A percentile compares a stretch with the other conserved stretches of the same genome.
Evolutionary conservation across 768 basidiomycete species (phyloP).

Genomic region (Tulasnella sp.): DNA sequence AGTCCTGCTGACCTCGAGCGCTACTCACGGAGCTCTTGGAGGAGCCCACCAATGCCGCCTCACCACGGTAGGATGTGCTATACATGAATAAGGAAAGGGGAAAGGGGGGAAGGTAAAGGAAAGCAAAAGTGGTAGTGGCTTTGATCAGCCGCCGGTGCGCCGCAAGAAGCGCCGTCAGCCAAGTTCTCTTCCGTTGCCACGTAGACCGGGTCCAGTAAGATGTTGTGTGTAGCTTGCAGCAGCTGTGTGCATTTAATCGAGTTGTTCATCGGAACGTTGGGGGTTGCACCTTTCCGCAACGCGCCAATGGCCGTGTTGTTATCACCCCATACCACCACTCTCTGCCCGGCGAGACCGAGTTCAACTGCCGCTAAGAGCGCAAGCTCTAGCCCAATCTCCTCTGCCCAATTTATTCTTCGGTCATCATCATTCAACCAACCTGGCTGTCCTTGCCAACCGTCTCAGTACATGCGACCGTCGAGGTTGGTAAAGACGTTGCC

Average conservation of each 20-base stretch:
- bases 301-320: conserved; percentile 1
- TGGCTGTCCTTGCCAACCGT: background rate
- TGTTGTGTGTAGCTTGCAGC: background rate
- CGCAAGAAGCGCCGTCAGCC: background rate
- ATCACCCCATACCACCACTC: background rate
- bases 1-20: background rate
- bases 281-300: background rate
- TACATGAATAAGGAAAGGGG: background rate
- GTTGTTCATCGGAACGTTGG: background rate
- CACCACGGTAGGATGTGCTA: background rate
- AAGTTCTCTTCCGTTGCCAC: background rate
- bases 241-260: background rate
- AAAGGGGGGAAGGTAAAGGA: background rate
- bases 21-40: background rate
- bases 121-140: background rate
- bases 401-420: background rate
- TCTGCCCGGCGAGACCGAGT: background rate
- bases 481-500: background rate
- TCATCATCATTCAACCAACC: background rate
- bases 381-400: conserved; percentile 1
- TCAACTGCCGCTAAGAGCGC: background rate
- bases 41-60: background rate
- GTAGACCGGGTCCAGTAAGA: background rate
- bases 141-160: background rate
- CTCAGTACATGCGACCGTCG: background rate